Evolutionary conservation across 2,329 filamentous ascomycete species (phyloP).

Genomic region (Ophiocordyceps sinensis): DNA sequence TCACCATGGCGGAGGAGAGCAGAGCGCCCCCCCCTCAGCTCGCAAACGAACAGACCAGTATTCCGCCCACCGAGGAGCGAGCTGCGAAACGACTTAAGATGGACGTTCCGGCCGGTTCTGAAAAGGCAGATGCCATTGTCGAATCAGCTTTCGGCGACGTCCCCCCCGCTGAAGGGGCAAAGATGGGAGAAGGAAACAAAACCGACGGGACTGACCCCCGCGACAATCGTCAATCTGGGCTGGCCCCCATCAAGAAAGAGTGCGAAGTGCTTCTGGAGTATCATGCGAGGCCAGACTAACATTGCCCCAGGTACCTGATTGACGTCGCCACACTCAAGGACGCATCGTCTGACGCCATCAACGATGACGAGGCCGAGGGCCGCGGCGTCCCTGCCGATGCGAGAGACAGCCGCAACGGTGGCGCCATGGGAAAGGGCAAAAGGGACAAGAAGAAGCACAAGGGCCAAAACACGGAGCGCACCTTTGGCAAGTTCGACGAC

Average conservation of each 20-base stretch:
- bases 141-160: neutral
- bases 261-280: constrained; percentile 22
- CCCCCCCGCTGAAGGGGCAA: neutral
- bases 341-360: constrained; percentile 13
- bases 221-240: constrained; percentile 31
- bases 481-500: constrained; percentile 70
- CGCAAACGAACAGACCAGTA: neutral
- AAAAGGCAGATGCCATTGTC: constrained; percentile 1
- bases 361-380: constrained; percentile 36
- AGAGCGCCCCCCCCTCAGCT: constrained; percentile 2
- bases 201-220: constrained; percentile 8
- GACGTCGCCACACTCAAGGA: constrained; percentile 14
- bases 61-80: constrained; percentile 17
- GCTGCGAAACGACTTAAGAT: constrained; percentile 47
- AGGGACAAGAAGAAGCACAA: constrained; percentile 36
- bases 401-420: constrained; percentile 41
- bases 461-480: constrained; percentile 67
- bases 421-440: constrained; percentile 23
- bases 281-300: constrained; percentile 1
- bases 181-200: constrained; percentile 4
- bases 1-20: constrained; percentile 12
- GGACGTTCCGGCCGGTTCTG: constrained; percentile 15
- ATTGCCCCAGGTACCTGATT: constrained; percentile 25
- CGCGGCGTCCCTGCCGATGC: constrained; percentile 19
- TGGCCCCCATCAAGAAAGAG: constrained; percentile 62